Evolutionary conservation across 169 alveolate species (phyloP).

Genomic region (Fabrea salina): DNA sequence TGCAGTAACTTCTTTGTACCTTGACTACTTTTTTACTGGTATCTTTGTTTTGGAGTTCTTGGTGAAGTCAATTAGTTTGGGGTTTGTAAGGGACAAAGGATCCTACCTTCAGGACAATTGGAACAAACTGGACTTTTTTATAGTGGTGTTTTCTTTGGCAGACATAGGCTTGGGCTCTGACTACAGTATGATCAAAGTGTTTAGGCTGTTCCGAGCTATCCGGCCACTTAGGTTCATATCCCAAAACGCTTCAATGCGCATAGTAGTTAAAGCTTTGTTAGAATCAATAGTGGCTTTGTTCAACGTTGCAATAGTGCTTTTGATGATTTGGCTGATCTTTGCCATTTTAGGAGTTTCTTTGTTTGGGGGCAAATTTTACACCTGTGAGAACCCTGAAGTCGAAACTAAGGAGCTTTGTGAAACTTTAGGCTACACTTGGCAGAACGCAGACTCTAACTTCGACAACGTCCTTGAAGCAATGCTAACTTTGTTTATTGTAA

Average conservation of each 20-base stretch:
- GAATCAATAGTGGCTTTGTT: conserved; percentile 67
- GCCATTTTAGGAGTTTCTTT: conserved; percentile 76
- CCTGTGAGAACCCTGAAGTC: conserved; percentile 45
- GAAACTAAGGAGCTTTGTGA: conserved; percentile 32
- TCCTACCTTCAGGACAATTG: conserved; percentile 83
- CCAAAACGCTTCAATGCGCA: conserved; percentile 65
- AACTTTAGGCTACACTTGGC: conserved; percentile 50
- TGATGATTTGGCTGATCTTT: conserved; percentile 70
- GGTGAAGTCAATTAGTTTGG: conserved; percentile 70
- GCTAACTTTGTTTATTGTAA: conserved; percentile 65
- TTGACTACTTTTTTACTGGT: conserved; percentile 68
- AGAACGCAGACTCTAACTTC: conserved; percentile 58
- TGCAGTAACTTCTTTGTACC: neutral
- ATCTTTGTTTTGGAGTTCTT: conserved; percentile 69
- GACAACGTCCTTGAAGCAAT: conserved; percentile 67
- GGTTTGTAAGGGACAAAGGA: conserved; percentile 74
- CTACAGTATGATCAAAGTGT: conserved; percentile 54
- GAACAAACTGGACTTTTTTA: conserved; percentile 81
- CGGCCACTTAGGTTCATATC: conserved; percentile 77
- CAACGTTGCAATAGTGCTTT: conserved; percentile 64
- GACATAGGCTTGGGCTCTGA: conserved; percentile 63
- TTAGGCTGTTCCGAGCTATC: conserved; percentile 69
- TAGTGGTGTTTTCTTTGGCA: conserved; percentile 68
- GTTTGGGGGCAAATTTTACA: conserved; percentile 63
- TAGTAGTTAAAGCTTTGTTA: conserved; percentile 71